Conservation (phyloP, 176 grass and related monocot genomes). For the Poa pratensis region DNA sequence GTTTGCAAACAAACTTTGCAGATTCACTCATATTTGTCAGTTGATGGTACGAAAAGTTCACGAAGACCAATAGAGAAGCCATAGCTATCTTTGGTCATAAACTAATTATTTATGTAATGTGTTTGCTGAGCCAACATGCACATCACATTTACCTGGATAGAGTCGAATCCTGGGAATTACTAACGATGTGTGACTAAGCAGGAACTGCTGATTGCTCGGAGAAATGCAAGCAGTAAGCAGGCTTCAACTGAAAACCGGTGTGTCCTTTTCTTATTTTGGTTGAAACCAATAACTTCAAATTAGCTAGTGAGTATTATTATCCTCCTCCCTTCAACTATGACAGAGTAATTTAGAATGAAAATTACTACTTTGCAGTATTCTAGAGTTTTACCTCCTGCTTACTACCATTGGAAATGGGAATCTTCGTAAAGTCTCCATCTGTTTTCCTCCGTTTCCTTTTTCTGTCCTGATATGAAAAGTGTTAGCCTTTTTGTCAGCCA, state of each 20-base stretch:
- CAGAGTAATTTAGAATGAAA: conserved; percentile 9
- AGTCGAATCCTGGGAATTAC: conserved; percentile 4
- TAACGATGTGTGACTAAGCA: conserved; percentile 2
- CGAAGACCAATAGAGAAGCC: neutral
- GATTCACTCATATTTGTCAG: conserved; percentile 15
- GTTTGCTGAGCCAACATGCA: neutral
- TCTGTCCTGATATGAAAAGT: conserved; percentile 47
- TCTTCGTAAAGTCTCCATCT: conserved; percentile 51
- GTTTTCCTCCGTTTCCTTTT: conserved; percentile 45
- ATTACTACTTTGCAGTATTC: neutral
- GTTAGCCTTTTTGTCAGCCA: conserved; percentile 55
- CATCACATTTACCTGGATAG: neutral
- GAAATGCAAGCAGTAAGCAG: neutral
- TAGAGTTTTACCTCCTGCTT: conserved; percentile 13
- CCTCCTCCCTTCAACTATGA: neutral
- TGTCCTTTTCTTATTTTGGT: neutral
- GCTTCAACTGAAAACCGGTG: neutral
- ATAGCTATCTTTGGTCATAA: neutral
- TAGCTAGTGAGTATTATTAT: neutral
- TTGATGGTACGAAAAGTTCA: neutral
- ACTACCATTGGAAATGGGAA: conserved; percentile 40
- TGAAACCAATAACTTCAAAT: conserved; percentile 23
- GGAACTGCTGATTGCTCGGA: conserved; percentile 21
- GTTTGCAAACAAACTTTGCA: neutral
- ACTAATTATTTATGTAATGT: neutral